phyloP scores from a whole-genome alignment of 192 early-diverging fungal genomes.

The Gamsiella multidivaricata region DNA sequence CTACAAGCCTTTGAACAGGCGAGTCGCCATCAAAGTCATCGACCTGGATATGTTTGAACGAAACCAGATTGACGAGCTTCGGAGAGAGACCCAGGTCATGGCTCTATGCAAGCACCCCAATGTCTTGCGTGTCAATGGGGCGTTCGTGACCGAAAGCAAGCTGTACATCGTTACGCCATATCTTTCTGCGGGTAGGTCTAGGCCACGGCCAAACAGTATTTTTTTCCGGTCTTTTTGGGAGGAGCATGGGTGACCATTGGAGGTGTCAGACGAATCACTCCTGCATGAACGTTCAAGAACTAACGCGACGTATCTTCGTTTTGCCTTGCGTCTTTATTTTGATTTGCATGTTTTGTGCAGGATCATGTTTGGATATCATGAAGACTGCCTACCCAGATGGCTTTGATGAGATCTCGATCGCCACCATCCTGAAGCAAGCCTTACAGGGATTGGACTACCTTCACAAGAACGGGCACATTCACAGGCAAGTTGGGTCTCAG shows the following conservation, averaged over 20 bases:
- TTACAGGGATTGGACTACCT: constrained; percentile 74
- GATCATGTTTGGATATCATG: constrained; percentile 91
- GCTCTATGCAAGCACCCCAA: constrained; percentile 88
- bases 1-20: constrained; percentile 75
- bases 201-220: neutral
- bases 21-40: constrained; percentile 86
- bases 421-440: constrained; percentile 83
- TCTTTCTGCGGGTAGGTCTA: constrained; percentile 66
- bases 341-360: constrained; percentile 25
- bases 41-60: constrained; percentile 92
- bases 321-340: neutral
- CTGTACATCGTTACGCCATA: constrained; percentile 90
- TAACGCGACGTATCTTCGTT: neutral
- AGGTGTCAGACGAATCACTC: neutral
- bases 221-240: neutral
- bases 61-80: constrained; percentile 91
- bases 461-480: constrained; percentile 75
- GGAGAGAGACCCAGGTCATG: constrained; percentile 91
- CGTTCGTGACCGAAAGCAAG: constrained; percentile 84
- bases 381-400: constrained; percentile 86
- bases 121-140: constrained; percentile 83
- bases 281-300: neutral
- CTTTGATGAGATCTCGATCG: constrained; percentile 82
- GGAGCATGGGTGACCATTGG: neutral
- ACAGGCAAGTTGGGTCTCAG: constrained; percentile 42